These are phyloP conservation scores for Cutaneotrichosporon spelunceum DNA, from an alignment of 1,284 basidiomycete genomes.

Conservation along the genomic window DNA sequence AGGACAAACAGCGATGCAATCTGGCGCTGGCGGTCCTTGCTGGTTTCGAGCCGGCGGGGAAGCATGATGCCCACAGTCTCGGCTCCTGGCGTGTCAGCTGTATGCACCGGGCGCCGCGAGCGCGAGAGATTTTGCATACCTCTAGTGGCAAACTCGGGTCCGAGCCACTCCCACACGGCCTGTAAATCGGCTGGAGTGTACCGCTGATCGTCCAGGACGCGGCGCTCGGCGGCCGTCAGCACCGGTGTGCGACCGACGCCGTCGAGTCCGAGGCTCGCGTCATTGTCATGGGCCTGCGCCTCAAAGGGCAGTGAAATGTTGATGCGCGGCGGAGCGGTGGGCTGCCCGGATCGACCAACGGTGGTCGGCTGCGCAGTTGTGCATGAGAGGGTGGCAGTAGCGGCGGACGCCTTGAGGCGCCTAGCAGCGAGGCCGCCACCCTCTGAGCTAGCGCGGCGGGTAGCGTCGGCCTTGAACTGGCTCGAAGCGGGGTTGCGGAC, in stretches of 20 bases:
- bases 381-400: neutral
- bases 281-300: constrained; percentile 5
- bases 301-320: constrained; percentile 24
- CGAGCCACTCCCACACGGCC: constrained; percentile 37
- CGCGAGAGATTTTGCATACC: constrained; percentile 22
- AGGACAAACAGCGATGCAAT: constrained; percentile 32
- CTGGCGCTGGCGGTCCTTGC: constrained; percentile 29
- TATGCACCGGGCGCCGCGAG: neutral
- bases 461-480: constrained; percentile 10
- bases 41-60: constrained; percentile 22
- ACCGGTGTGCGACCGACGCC: constrained; percentile 28
- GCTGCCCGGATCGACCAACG: neutral
- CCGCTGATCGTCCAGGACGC: constrained; percentile 27
- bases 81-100: constrained; percentile 26
- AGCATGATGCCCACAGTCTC: constrained; percentile 37
- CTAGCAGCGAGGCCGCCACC: neutral
- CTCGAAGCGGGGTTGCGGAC: constrained; percentile 1
- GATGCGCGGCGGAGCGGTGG: constrained; percentile 16
- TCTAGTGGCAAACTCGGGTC: constrained; percentile 30
- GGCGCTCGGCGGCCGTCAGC: constrained; percentile 29
- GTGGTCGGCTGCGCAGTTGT: neutral
- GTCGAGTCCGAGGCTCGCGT: constrained; percentile 27
- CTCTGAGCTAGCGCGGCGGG: constrained; percentile 25
- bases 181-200: constrained; percentile 31
- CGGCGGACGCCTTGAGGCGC: constrained; percentile 1